Evolutionary conservation across 2,329 filamentous ascomycete genomes (phyloP), one percentile per base, ranked within the genome.

Genomic region (Boeremia lycopersici): DNA sequence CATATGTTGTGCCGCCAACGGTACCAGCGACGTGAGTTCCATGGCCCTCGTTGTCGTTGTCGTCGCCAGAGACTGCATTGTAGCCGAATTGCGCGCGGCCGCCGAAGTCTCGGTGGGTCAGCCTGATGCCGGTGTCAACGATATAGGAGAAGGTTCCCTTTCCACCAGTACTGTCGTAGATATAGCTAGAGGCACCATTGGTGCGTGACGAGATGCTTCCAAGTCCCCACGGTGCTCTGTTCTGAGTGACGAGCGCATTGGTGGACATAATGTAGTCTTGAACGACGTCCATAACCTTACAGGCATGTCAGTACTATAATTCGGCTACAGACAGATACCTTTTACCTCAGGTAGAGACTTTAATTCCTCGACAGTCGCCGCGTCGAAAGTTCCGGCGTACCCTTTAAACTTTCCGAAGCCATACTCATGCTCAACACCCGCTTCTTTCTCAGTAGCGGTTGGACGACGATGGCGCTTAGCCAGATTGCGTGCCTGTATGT

Each of bases 61-160:
- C 51, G 30, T 46, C 42, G 48, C 61, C 44, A 35, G 45, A 49
- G 2, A 71, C 65, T 1, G 67, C 63, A 34, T 73, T 73, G 61
- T 56, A 68, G 6, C 68, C 72, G 56, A 62, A 69, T 9, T 44
- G 50, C 9, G 70, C 72, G 13, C 72, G 67, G 26, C 69, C 67
- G 11, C 56, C 61, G 28, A 74, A 74, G 7, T 74, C 72, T 0
- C 43, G 28, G 72, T 89, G 86, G 2, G 78, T 81, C 29, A 73
- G 72, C 38, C 76, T 74, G 69, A 89, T 82, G 57, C 86, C 87
- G 2, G 86, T 88, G 71, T 89, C 86, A n/a, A 89, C 79, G 15
- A 89, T 76, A 68, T 84, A 89, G 15, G 61, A 64, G 50, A 61
- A 72, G 0, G 62, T 70, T 25, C 62, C 68, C 4, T 61, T 26